Percentiles rank a stretch among this genome's conserved stretches.
phyloP scores from a whole-genome alignment of 192 early-diverging fungal genomes.

The Coemansia sp. region DNA sequence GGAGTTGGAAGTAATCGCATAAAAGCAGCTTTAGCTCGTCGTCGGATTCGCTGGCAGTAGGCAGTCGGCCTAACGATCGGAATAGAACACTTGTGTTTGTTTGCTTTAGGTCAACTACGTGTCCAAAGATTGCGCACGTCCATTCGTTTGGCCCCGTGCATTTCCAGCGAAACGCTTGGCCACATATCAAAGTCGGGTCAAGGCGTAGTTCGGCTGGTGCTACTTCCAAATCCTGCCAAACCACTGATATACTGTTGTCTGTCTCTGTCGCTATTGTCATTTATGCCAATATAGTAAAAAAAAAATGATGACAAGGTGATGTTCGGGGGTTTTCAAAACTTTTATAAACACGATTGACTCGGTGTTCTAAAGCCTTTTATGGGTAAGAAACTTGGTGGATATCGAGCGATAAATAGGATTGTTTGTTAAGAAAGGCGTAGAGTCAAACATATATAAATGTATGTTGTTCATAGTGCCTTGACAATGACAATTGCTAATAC shows the following conservation, averaged over 20 bases:
- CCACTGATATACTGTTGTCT: background rate
- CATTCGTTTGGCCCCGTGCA: slow-evolving; percentile 64
- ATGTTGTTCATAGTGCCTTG: background rate
- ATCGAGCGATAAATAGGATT: background rate
- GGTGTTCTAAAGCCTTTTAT: background rate
- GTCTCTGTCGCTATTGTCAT: slow-evolving; percentile 2
- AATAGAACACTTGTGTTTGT: slow-evolving; percentile 45
- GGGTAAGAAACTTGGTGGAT: background rate
- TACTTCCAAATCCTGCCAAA: slow-evolving; percentile 60
- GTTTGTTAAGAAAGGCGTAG: background rate
- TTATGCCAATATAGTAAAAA: background rate
- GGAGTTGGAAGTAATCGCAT: slow-evolving; percentile 85
- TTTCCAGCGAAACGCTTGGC: slow-evolving; percentile 92
- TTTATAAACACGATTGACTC: background rate
- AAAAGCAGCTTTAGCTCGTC: slow-evolving; percentile 30
- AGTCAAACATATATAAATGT: background rate
- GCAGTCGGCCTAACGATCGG: slow-evolving; percentile 18
- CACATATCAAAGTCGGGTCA: slow-evolving; percentile 80
- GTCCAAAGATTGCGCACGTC: slow-evolving; percentile 60
- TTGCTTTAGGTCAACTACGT: slow-evolving; percentile 67
- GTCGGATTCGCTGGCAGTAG: slow-evolving; percentile 5
- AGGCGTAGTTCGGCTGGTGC: slow-evolving; percentile 72
- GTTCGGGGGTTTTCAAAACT: no score
- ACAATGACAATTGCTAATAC: background rate
- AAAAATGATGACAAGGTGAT: no score